These are phyloP conservation scores for Exophiala spinifera DNA, from an alignment of 2,329 filamentous ascomycete species.

Conservation along the genomic window DNA sequence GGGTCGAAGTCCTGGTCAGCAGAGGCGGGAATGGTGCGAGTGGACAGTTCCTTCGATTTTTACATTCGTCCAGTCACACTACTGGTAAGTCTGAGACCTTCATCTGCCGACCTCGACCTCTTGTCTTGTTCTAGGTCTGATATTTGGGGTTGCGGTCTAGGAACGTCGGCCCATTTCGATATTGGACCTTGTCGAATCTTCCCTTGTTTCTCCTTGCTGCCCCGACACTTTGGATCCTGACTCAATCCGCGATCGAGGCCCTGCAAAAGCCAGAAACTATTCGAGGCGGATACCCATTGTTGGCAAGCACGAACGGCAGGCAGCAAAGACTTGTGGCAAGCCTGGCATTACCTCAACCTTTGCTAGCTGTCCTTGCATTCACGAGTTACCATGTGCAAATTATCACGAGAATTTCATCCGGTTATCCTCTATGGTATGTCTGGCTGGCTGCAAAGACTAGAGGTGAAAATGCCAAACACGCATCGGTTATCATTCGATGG, in stretches of 20 bases:
- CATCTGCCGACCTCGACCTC: not conserved
- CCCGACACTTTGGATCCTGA: slow-evolving; percentile 70
- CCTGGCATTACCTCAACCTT: slow-evolving; percentile 68
- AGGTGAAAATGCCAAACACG: not conserved
- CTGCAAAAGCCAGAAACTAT: slow-evolving; percentile 2
- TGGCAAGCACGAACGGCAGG: not conserved
- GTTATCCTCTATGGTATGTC: slow-evolving; percentile 86
- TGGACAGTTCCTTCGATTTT: slow-evolving; percentile 80
- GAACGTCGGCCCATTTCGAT: slow-evolving; percentile 82
- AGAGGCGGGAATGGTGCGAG: slow-evolving; percentile 68
- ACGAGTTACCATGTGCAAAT: slow-evolving; percentile 92
- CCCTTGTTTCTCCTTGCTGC: slow-evolving; percentile 82
- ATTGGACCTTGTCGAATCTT: slow-evolving; percentile 84
- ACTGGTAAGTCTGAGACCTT: slow-evolving; percentile 65
- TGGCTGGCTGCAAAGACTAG: slow-evolving; percentile 50
- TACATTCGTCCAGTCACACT: slow-evolving; percentile 79
- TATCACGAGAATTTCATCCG: slow-evolving; percentile 82
- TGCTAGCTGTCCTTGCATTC: slow-evolving; percentile 68
- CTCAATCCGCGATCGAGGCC: slow-evolving; percentile 54
- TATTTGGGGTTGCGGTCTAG: slow-evolving; percentile 44
- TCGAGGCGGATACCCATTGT: not conserved
- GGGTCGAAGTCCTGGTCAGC: slow-evolving; percentile 28
- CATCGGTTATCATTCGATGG: slow-evolving; percentile 53
- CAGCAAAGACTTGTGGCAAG: slow-evolving; percentile 32
- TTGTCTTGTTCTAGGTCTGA: no score